These are phyloP conservation scores for Botrytis medusae DNA, from an alignment of 2,329 filamentous ascomycete genomes.

Conservation along the genomic window DNA sequence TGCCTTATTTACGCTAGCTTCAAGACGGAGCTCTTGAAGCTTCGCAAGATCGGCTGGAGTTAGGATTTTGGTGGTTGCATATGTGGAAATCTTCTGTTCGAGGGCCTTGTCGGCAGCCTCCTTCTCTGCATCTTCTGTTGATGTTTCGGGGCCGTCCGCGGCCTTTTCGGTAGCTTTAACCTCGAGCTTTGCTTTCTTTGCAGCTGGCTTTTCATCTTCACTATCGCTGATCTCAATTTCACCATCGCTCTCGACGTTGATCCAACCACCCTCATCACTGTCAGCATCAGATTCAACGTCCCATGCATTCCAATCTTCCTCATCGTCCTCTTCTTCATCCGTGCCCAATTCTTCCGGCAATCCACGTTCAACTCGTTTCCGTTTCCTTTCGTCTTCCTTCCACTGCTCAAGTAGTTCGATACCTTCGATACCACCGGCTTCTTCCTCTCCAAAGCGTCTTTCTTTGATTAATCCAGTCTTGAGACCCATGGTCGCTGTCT, in stretches of 20 bases:
- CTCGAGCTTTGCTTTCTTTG: slow-evolving; percentile 62
- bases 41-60: slow-evolving; percentile 96
- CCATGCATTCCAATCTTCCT: slow-evolving; percentile 37
- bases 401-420: slow-evolving; percentile 87
- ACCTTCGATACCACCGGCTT: slow-evolving; percentile 80
- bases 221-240: slow-evolving; percentile 74
- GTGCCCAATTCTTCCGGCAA: slow-evolving; percentile 61
- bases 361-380: slow-evolving; percentile 68
- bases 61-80: slow-evolving; percentile 91
- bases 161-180: slow-evolving; percentile 31
- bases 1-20: slow-evolving; percentile 68
- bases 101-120: slow-evolving; percentile 43
- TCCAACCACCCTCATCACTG: slow-evolving; percentile 83
- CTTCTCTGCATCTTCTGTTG: slow-evolving; percentile 46
- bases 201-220: slow-evolving; percentile 69
- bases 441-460: slow-evolving; percentile 79
- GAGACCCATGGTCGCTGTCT: slow-evolving; percentile 82
- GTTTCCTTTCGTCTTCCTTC: slow-evolving; percentile 85
- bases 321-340: slow-evolving; percentile 53
- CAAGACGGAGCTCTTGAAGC: slow-evolving; percentile 79
- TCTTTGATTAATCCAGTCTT: slow-evolving; percentile 73
- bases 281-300: slow-evolving; percentile 50
- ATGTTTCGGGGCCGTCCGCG: slow-evolving; percentile 34
- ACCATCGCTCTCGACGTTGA: slow-evolving; percentile 80
- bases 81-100: slow-evolving; percentile 58